Evolutionary conservation across 2,329 filamentous ascomycete genomes (phyloP), one percentile per base, ranked within the genome.

Genomic region (Dothideomycetidae sp.): DNA sequence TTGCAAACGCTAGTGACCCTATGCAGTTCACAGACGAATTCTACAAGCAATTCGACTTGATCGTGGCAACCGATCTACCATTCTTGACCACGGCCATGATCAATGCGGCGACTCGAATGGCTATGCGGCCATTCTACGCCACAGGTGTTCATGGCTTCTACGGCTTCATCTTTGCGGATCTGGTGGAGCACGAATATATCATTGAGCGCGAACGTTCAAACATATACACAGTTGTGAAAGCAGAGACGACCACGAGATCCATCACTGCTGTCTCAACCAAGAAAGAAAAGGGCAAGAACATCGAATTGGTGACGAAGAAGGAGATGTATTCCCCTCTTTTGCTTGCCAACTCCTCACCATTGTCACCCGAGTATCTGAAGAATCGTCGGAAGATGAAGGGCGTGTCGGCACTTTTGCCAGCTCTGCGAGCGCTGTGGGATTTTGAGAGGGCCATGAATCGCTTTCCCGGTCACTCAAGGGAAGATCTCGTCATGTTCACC

Each of bases 121-220:
- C 79, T 43, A 71, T 74, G 44, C 74, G 75, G 33, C 77, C 85
- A 9, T 94, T 94, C 58, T 98, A 98, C 59, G 84, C 84, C 7
- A 81, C 85, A 23, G 79, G 77, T 35, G 74, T 80, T 2, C 83
- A 94, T 54, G 90, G 90, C 33, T 71, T 93, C 55, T 96, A 92
- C 56, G 90, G 90, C 39, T 98, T 83, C 62, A 81, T 93, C 47
- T 98, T 98, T 56, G 81, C 81, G 41, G 90, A 98, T 56, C 70
- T 98, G 14, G 84, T 93, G 48, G 71, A 78, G 50, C 90, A 98
- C 57, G 78, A 86, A 50, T 98, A 84, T 53, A 75, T 90, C 42
- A 78, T 98, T 43, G 78, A 93, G 62, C 78, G 90, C 40, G 75
- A 83, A 43, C 77, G 79, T 45, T 77, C 81, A 41, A 96, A 96